Percentiles rank a stretch among this genome's conserved stretches.
Conservation (phyloP, 1,139 yeast species). For the Saccharomycopsis phalli region DNA sequence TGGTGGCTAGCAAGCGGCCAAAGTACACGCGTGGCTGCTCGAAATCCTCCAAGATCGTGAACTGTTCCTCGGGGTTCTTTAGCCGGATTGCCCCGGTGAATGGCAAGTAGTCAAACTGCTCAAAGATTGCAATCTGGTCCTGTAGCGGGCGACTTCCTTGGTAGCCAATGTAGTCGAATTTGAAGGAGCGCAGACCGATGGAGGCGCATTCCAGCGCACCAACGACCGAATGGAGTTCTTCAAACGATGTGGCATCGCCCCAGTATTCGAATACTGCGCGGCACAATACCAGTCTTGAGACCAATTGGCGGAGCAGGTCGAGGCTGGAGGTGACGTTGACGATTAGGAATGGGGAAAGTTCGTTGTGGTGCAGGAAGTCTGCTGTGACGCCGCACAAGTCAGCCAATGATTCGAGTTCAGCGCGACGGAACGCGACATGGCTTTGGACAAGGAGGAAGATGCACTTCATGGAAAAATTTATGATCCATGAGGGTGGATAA, state of each 20-base stretch:
- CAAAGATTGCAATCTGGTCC: constrained; percentile 56
- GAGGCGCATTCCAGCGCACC: constrained; percentile 23
- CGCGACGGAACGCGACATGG: constrained; percentile 66
- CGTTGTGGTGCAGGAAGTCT: constrained; percentile 54
- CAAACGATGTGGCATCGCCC: constrained; percentile 58
- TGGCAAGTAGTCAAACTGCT: constrained; percentile 59
- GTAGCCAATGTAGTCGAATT: constrained; percentile 72
- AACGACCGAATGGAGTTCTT: constrained; percentile 49
- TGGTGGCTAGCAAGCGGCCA: constrained; percentile 60
- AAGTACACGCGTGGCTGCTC: constrained; percentile 56
- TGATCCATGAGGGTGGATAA: too few relatives aligned
- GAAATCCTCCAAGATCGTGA: constrained; percentile 71
- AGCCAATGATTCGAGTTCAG: constrained; percentile 84
- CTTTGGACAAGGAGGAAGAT: constrained; percentile 77
- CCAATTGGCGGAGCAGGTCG: constrained; percentile 64
- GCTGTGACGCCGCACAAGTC: constrained; percentile 45
- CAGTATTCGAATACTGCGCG: constrained; percentile 79
- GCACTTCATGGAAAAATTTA: constrained; percentile 34
- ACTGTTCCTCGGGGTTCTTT: constrained; percentile 69
- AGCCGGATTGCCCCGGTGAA: constrained; percentile 72
- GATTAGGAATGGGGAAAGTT: constrained; percentile 58
- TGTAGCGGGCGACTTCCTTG: constrained; percentile 53
- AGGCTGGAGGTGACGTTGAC: constrained; percentile 39
- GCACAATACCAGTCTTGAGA: constrained; percentile 60
- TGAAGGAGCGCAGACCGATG: constrained; percentile 45